Evolutionary conservation across 768 basidiomycete genomes (phyloP), one percentile per base, ranked within the genome.

Genomic region (Calocera viscosa): DNA sequence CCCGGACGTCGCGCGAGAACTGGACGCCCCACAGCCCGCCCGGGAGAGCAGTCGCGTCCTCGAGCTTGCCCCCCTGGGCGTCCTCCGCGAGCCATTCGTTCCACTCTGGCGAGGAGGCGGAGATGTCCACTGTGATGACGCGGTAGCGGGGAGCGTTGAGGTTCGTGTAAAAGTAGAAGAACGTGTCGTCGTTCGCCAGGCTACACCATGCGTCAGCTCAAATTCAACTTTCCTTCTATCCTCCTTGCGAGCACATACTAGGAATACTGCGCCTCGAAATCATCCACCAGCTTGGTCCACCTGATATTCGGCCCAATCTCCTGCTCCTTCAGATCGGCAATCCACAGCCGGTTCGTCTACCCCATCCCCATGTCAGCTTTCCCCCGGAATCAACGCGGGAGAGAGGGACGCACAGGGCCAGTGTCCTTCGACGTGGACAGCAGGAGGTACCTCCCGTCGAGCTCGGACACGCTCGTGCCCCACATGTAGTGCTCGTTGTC

Each of bases 1-100:
- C 89, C 74, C 85, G 68, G 71, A 87, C 90, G 71, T 92, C 88
- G 65, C 84, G 82, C 71, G 88, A 87, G 79, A 90, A 90, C 43
- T 82, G 76, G 19, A 87, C 73, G 8, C 80, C 82, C 66, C 91
- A 79, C 49, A 82, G 80, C 72, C 86, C 81, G n/a, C 78, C 73
- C 65, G 81, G 80, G 26, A 89, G 77, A 22, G 80, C 74, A 63
- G 78, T 73, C 33, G 79, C 74, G 39, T 80, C 77, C n/a, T 80
- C 80, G 32, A 92, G 78, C 68, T 80, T 81, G 11, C 88, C 53
- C 14, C 53, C 86, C 53, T 83, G 78, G 68, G 81, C 78, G 74
- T 84, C 80, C 76, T 92, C 88, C 0, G 88, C 82, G 40, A 93
- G 85, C 69, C 90, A 77, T 64, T 87, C 86, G 64, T 77, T 75